phyloP scores from a whole-genome alignment of 352 stramenopile species.

The Halophytophthora polymorphica region DNA sequence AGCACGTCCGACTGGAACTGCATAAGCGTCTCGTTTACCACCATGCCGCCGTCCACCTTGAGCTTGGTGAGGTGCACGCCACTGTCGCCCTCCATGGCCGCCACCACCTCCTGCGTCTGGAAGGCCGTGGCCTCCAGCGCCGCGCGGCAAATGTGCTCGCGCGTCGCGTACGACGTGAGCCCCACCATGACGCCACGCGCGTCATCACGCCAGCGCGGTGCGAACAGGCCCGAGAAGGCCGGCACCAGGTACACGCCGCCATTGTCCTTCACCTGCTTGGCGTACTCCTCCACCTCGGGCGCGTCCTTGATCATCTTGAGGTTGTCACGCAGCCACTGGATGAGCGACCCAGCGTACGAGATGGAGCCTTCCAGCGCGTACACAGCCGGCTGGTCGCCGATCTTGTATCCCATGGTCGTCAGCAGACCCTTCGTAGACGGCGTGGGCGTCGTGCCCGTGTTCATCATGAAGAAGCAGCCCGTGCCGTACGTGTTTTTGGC shows the following conservation, averaged over 20 bases:
- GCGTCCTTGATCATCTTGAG: conserved; percentile 92
- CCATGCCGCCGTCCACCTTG: conserved; percentile 97
- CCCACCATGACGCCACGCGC: conserved; percentile 96
- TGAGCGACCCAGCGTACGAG: conserved; percentile 93
- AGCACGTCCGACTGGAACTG: conserved; percentile 98
- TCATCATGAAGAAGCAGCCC: conserved; percentile 99
- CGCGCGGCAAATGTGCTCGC: conserved; percentile 94
- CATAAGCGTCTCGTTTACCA: conserved; percentile 97
- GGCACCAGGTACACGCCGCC: conserved; percentile 98
- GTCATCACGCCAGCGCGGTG: conserved; percentile 95
- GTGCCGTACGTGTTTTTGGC: conserved; percentile 99
- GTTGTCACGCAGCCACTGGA: conserved; percentile 99
- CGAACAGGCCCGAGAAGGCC: conserved; percentile 97
- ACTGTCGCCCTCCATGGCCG: conserved; percentile 93
- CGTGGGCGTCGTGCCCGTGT: conserved; percentile 92
- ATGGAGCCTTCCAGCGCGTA: conserved; percentile 98
- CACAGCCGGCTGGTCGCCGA: conserved; percentile 73
- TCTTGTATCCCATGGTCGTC: conserved; percentile 92
- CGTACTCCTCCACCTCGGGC: conserved; percentile 88
- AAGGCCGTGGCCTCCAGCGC: conserved; percentile 96
- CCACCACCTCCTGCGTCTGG: conserved; percentile 93
- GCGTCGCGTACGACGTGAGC: conserved; percentile 93
- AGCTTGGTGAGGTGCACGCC: conserved; percentile 89
- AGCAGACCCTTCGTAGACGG: conserved; percentile 92
- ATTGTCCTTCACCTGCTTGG: conserved; percentile 88